Evolutionary conservation across 2,329 filamentous ascomycete genomes (phyloP), one percentile per base, ranked within the genome.

Genomic region (Fusarium solani-melongenae): DNA sequence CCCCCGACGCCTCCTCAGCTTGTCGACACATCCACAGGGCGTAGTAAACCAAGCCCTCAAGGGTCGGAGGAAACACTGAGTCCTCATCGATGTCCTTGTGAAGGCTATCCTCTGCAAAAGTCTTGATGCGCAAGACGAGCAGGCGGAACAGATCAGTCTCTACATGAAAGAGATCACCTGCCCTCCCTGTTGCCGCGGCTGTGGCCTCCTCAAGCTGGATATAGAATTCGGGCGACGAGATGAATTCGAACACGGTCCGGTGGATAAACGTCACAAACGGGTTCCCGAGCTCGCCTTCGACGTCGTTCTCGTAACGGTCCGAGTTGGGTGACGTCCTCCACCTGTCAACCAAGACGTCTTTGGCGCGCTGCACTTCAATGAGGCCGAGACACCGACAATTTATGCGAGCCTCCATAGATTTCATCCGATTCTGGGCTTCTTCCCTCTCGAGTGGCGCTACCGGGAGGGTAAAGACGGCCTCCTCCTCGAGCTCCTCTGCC

Each of bases 361-460:
- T n/a, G n/a, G n/a, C n/a, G n/a, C n/a, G n/a, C 41, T 44, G 41
- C 49, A 31, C 51, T 22, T 55, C 29, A 8, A 55, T 34, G 12
- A 55, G 12, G 2, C 24, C 44, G 3, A 49, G 22, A 4, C 44
- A 49, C 3, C 29, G 51, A 0, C 29, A 8, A 11, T 3, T 7
- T 20, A 55, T 55, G 5, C 51, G 51, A 2, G 20, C 1, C 5
- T 55, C n/a, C 51, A 55, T 34, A 10, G 51, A 5, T 0, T 22
- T 10, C 51, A 55, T 55, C n/a, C 2, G n/a, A 4, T 22, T n/a
- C n/a, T n/a, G 51, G 8, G 29, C 31, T 15, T 34, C 6, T 34
- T 22, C 12, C 11, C 4, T 34, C 4, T 14, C 14, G 6, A 34
- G 31, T 0, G 27, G 20, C 2, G 29, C 27, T 2, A 34, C 29